Conservation (phyloP, 768 basidiomycete species). For the Auricularia sp. region DNA sequence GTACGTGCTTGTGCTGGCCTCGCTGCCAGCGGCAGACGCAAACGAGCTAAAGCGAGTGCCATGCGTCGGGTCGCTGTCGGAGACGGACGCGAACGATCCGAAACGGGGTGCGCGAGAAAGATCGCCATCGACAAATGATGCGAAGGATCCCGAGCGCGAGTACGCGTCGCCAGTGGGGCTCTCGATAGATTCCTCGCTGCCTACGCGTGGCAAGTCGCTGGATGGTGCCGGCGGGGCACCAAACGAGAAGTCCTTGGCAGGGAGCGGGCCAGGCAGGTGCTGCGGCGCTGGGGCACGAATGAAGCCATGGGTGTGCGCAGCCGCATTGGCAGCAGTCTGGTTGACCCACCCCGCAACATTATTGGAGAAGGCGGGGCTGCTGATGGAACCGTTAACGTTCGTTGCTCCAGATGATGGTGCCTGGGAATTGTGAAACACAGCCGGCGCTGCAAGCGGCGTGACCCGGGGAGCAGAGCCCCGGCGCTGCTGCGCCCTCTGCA, state of each 20-base stretch:
- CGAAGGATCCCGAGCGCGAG: conserved; percentile 3
- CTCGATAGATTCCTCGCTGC: background rate
- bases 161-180: conserved; percentile 5
- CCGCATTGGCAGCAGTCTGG: conserved; percentile 4
- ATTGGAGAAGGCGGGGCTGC: background rate
- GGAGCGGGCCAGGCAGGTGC: conserved; percentile 9
- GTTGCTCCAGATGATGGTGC: conserved; percentile 2
- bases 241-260: conserved; percentile 10
- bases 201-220: background rate
- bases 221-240: conserved; percentile 1
- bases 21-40: background rate
- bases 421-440: background rate
- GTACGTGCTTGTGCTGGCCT: background rate
- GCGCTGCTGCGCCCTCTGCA: background rate
- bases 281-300: conserved; percentile 1
- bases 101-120: conserved; percentile 5
- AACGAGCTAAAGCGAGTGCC: background rate
- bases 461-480: background rate
- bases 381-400: background rate
- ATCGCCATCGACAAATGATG: background rate
- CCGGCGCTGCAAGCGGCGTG: conserved; percentile 3
- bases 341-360: conserved; percentile 3
- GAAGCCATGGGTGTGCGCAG: conserved; percentile 2
- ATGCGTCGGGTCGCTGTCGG: background rate
- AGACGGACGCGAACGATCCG: conserved; percentile 8